Percentiles rank a stretch among this genome's conserved stretches.
Evolutionary conservation across 73 alveolate genomes (phyloP).

Genomic region (Breviolum minutum): DNA sequence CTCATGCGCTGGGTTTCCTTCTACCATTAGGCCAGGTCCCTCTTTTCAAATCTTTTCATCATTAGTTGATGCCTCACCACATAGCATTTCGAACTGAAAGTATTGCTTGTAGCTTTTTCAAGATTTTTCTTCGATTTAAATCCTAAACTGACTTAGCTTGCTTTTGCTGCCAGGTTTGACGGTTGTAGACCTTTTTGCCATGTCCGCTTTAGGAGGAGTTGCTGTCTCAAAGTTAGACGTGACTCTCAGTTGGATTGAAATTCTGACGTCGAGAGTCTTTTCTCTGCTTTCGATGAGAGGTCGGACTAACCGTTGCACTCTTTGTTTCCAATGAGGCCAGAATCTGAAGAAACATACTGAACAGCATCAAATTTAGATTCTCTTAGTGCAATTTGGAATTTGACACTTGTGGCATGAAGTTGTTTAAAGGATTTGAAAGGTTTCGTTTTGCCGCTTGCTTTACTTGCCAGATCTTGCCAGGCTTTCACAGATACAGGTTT

Average conservation of each 20-base stretch:
- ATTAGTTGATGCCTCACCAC: background rate
- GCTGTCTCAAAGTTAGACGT: background rate
- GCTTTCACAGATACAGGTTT: constrained; percentile 62
- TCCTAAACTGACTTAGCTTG: background rate
- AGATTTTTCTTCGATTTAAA: no score
- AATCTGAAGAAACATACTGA: background rate
- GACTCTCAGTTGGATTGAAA: background rate
- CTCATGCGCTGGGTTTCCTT: constrained; percentile 61
- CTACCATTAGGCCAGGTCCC: constrained; percentile 29
- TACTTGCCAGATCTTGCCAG: background rate
- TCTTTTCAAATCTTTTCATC: background rate
- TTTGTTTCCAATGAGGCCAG: constrained; percentile 65
- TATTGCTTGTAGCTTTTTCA: no score
- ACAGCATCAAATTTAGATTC: background rate
- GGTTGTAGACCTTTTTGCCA: constrained; percentile 71
- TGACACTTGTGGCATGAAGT: no score
- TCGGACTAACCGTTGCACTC: constrained; percentile 77
- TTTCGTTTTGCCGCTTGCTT: background rate
- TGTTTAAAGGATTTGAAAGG: no score
- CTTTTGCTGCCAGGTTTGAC: constrained; percentile 13
- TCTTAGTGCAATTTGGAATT: no score
- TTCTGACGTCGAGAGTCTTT: background rate
- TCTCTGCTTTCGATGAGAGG: background rate
- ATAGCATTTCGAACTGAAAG: background rate
- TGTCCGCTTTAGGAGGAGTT: constrained; percentile 80